Base-by-base conservation (phyloP, 2,329 filamentous ascomycete genomes). In the Epichloe sibirici region DNA sequence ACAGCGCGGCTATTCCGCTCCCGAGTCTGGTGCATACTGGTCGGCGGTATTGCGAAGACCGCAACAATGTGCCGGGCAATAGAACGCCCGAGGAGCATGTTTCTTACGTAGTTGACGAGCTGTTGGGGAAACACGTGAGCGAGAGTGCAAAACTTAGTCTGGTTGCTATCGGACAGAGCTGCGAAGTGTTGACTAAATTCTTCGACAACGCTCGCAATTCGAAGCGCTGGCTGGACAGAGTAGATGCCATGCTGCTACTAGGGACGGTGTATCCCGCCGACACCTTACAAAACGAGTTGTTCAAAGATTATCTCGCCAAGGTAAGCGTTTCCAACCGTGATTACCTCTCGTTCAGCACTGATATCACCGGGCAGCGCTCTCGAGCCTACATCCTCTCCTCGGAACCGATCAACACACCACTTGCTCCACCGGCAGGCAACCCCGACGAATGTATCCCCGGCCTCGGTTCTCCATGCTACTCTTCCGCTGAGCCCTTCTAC, bases 91-190 rank as follows among this genome's bases (percentile, higher is more conserved):
- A 67, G 34, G 73, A 80, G 51, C 90, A 96, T 62, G 71, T 91
- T 28, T 63, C 68, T 34, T 82, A 78, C 46, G 71, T 93, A 1
- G 86, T 95, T 56, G 72, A 83, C 28, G 63, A 78, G 4, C 73
- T 90, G 1, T 61, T 93, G 4, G 68, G 68, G 0, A 65, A 69
- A 8, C 56, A 82, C 5, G 68, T 79, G 0, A 61, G 69, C 0
- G 52, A 69, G 0, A 65, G 74, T 1, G 79, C 81, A 0, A 75
- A 74, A 45, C 62, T 95, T 21, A 82, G 90, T 62, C 64, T 95
- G 35, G 73, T 95, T 47, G 87, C 79, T 1, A 70, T 93, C 15
- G 82, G 85, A 2, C 81, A 86, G 51, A 82, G 82, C 3, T 82
- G 81, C 0, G 74, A 82, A 35, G 69, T 74, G 2, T 71, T 81